phyloP scores from a whole-genome alignment of 768 basidiomycete species.

The Gymnopilus dilepis region DNA sequence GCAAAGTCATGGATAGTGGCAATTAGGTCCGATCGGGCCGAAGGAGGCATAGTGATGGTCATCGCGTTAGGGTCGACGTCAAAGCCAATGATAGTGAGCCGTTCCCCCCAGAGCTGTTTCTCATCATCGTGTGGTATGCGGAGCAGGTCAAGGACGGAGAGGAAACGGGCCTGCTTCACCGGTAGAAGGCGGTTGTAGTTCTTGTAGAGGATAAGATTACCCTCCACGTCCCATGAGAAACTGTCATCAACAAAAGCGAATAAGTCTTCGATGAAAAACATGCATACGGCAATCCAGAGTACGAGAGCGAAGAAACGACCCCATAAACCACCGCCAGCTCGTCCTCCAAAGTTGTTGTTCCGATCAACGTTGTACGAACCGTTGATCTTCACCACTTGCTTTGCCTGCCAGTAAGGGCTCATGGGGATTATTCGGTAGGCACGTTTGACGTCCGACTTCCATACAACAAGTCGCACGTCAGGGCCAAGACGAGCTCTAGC shows the following conservation, averaged over 20 bases:
- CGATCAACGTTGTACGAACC: slow-evolving; percentile 28
- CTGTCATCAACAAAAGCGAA: slow-evolving; percentile 43
- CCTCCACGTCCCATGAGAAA: slow-evolving; percentile 25
- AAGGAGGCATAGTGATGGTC: slow-evolving; percentile 31
- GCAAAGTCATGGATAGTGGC: not conserved
- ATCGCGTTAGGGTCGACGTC: slow-evolving; percentile 36
- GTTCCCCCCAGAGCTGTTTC: slow-evolving; percentile 44
- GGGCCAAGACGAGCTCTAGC: not conserved
- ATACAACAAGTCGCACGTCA: slow-evolving; percentile 22
- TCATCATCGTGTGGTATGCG: slow-evolving; percentile 42
- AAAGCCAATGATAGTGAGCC: slow-evolving; percentile 45
- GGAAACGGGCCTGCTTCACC: slow-evolving; percentile 33
- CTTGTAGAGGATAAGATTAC: slow-evolving; percentile 30
- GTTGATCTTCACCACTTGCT: slow-evolving; percentile 37
- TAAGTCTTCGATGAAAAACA: slow-evolving; percentile 30
- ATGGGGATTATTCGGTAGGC: slow-evolving; percentile 41
- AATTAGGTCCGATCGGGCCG: slow-evolving; percentile 5
- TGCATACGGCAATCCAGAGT: slow-evolving; percentile 17
- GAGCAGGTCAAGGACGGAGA: slow-evolving; percentile 44
- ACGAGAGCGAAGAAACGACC: slow-evolving; percentile 9
- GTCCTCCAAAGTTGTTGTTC: slow-evolving; percentile 30
- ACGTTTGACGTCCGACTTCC: slow-evolving; percentile 39
- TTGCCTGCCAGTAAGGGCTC: slow-evolving; percentile 44
- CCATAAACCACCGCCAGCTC: slow-evolving; percentile 4
- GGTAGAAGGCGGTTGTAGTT: slow-evolving; percentile 33